Base-by-base conservation (phyloP, 2,329 filamentous ascomycete species). In the Biscogniauxia marginata region DNA sequence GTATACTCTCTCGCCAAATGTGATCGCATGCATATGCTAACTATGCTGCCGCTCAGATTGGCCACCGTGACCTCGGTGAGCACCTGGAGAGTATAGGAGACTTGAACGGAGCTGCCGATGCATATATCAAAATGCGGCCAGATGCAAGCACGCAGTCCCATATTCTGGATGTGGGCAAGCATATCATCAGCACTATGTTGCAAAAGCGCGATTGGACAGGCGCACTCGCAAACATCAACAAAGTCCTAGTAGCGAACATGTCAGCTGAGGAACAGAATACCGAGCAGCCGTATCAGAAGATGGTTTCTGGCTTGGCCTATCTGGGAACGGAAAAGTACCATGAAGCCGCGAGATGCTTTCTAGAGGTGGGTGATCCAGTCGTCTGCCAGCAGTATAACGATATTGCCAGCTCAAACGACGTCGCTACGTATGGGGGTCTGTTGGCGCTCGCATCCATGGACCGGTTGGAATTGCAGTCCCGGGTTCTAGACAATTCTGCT, bases 371-470 rank as follows among this genome's bases (percentile, higher is more conserved):
- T 82, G 69, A 79, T 50, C 44, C 61, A 65, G 8, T 57, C 67
- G 70, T 85, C 65, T 73, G 73, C 57, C 73, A 81, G 67, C 79
- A 76, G 56, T 89, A 89, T 71, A 89, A 85, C 59, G 84, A 90
- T 51, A 81, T 96, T 22, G 80, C 91, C 47, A 92, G 86, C 23
- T 83, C 87, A 6, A 97, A 97, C 69, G 95, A 99, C 66, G 79
- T 99, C 20, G 93, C 95, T 19, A 84, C 95, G 7, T 99, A 98
- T 65, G 95, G 93, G 49, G 93, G 91, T 4, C 84, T 99, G 21
- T 88, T 93, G 62, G 91, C 95, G 5, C 83, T 99, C 21, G 93
- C 93, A 22, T 92, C 91, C 1, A 96, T 98, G 89, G 83, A 90
- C 57, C 85, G 95, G 49, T 78, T 80, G 7, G 86, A 91, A 59